A percentile compares a stretch with the other conserved stretches of the same genome.
phyloP scores from a whole-genome alignment of 1,284 basidiomycete genomes.

The Ceratobasidium sp. region DNA sequence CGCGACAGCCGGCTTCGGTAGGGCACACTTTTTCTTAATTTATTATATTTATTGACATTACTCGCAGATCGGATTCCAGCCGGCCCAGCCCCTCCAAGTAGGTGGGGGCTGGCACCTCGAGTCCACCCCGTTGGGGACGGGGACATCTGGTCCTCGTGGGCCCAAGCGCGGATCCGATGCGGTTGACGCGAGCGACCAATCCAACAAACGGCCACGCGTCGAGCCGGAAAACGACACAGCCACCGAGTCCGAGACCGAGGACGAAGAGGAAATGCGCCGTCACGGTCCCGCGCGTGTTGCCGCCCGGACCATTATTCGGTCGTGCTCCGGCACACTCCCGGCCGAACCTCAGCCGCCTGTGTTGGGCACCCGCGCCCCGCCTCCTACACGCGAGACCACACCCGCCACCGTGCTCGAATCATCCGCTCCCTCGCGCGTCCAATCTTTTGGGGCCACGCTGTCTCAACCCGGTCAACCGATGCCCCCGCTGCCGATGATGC shows the following conservation, averaged over 20 bases:
- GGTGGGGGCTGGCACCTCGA: no score
- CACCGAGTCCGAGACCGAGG: no score
- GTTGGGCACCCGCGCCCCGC: neutral
- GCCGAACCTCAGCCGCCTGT: neutral
- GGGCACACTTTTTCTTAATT: no score
- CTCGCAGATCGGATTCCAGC: neutral
- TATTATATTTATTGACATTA: neutral
- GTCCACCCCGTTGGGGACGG: slow-evolving; percentile 16
- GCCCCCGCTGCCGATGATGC: no score
- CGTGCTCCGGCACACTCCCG: neutral
- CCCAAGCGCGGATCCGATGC: neutral
- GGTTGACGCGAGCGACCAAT: neutral
- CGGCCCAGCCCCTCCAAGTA: no score
- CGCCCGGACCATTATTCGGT: neutral
- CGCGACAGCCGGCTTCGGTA: no score
- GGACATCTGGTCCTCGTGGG: neutral
- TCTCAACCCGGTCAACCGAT: neutral
- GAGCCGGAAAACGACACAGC: no score
- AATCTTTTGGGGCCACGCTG: no score
- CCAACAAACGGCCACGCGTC: no score
- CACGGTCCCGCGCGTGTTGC: neutral
- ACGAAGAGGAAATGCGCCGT: neutral
- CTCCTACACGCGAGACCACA: neutral
- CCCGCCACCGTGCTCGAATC: neutral
- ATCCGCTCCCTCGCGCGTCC: neutral